Percentiles rank a stretch among this genome's conserved stretches.
These are phyloP conservation scores for Pythium guiyangense DNA, from an alignment of 352 stramenopile species.

Conservation along the genomic window DNA sequence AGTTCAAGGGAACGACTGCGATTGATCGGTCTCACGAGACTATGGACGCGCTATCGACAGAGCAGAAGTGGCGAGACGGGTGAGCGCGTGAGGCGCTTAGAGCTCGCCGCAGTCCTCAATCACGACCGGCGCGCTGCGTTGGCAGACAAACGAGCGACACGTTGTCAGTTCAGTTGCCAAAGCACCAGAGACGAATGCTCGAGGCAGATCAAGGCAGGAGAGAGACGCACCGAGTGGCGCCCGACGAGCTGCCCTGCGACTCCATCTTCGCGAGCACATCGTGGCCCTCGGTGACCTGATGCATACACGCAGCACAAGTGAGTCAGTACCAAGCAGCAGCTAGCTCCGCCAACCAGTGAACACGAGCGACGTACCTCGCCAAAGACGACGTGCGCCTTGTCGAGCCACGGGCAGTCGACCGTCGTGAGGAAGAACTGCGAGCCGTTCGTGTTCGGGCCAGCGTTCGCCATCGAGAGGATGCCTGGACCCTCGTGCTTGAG, in stretches of 20 bases:
- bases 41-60: no score
- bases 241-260: constrained; percentile 87
- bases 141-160: neutral
- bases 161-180: constrained; percentile 20
- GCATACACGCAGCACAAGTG: neutral
- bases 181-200: neutral
- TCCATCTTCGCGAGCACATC: constrained; percentile 98
- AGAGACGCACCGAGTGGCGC: constrained; percentile 74
- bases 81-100: constrained; percentile 12
- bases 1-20: neutral
- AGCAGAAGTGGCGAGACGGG: neutral
- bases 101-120: constrained; percentile 97
- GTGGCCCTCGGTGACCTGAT: constrained; percentile 86
- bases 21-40: no score
- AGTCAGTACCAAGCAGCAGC: neutral
- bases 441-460: constrained; percentile 95
- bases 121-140: constrained; percentile 61
- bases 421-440: constrained; percentile 98
- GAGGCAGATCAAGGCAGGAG: neutral
- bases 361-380: constrained; percentile 65
- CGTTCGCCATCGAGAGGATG: constrained; percentile 96
- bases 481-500: constrained; percentile 90
- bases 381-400: constrained; percentile 91
- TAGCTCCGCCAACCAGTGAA: no score
- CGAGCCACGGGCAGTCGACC: constrained; percentile 89